These are phyloP conservation scores for Cenococcum geophilum DNA, from an alignment of 495 filamentous ascomycete genomes.

Conservation along the genomic window DNA sequence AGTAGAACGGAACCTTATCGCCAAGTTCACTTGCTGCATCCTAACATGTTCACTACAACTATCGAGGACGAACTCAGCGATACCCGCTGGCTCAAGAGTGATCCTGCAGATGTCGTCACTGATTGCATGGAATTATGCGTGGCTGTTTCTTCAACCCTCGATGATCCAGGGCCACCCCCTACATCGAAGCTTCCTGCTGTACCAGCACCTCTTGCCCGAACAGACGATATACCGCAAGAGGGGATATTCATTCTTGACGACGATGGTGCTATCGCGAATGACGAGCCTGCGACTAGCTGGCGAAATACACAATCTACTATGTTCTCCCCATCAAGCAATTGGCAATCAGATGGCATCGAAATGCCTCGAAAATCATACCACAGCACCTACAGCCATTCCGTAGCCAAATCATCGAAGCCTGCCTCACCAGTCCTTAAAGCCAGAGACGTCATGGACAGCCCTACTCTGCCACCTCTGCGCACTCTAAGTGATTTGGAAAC, in stretches of 20 bases:
- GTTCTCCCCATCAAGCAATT: constrained; percentile 34
- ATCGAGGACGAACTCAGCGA: constrained; percentile 66
- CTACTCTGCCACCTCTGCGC: constrained; percentile 45
- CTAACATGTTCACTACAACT: constrained; percentile 65
- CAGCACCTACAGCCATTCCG: constrained; percentile 23
- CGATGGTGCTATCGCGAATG: constrained; percentile 20
- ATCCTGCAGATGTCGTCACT: constrained; percentile 63
- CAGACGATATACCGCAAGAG: constrained; percentile 38
- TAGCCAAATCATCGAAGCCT: constrained; percentile 19
- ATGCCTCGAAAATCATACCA: constrained; percentile 12
- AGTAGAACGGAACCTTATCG: constrained; percentile 61
- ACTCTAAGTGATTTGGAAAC: background rate
- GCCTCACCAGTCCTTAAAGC: constrained; percentile 25
- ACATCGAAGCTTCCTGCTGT: constrained; percentile 35
- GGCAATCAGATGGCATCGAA: constrained; percentile 18
- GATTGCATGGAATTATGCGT: constrained; percentile 56
- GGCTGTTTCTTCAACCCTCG: constrained; percentile 32
- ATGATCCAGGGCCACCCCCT: constrained; percentile 36
- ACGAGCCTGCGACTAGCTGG: constrained; percentile 35
- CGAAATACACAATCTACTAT: constrained; percentile 47
- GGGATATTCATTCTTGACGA: constrained; percentile 38
- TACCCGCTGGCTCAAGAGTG: constrained; percentile 65
- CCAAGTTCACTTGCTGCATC: constrained; percentile 61
- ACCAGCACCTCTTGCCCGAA: constrained; percentile 36
- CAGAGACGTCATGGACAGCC: constrained; percentile 48